Evolutionary conservation across 768 basidiomycete genomes (phyloP).

Genomic region (Trametopsis cervina): DNA sequence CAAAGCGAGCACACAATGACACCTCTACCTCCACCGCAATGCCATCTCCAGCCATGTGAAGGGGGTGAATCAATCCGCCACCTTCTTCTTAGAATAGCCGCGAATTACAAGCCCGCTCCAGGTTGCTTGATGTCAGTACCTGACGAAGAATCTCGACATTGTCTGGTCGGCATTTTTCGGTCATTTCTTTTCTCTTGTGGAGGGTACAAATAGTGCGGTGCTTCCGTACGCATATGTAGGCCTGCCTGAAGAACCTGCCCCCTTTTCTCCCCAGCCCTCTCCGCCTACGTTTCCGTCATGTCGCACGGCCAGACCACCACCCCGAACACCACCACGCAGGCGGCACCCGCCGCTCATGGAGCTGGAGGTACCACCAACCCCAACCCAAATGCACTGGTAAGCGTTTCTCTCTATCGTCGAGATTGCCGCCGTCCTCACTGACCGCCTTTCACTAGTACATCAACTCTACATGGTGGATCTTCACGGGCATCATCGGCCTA

Average conservation of each 20-base stretch:
- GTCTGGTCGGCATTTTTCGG: neutral
- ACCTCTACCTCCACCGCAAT: neutral
- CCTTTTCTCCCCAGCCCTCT: neutral
- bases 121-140: neutral
- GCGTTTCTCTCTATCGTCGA: too few species aligned
- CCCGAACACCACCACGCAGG: neutral
- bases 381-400: too few species aligned
- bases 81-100: too few species aligned
- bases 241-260: neutral
- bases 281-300: neutral
- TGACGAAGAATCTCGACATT: neutral
- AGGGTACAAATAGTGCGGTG: neutral
- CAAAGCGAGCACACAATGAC: neutral
- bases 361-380: too few species aligned
- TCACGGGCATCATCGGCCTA: conserved; percentile 11
- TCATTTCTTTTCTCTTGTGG: neutral
- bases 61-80: too few species aligned
- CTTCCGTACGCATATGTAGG: neutral
- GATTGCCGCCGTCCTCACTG: too few species aligned
- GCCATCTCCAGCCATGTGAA: too few species aligned
- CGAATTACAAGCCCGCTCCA: neutral
- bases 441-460: conserved; percentile 13
- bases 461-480: conserved; percentile 14
- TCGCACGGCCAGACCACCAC: neutral
- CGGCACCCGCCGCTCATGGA: too few species aligned